Base-by-base conservation (phyloP, 2,329 filamentous ascomycete species). In the Rhynchosporium secalis region DNA sequence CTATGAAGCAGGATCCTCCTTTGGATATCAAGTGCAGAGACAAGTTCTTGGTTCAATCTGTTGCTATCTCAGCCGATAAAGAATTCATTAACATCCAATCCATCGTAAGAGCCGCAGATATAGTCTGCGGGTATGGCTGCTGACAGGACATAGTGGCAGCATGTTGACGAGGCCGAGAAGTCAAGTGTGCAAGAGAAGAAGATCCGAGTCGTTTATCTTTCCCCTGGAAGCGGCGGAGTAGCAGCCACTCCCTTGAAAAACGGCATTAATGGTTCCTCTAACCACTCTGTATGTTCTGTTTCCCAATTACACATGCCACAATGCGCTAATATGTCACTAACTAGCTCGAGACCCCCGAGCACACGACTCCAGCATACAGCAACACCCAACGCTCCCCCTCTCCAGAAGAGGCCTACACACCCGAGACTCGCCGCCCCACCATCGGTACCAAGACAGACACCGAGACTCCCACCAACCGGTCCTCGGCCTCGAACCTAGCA, bases 11-110 rank as follows among this genome's bases (percentile, higher is more conserved):
- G 74, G 93, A 98, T 73, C 94, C 94, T 61, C 85, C 93, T 26
- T 77, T 82, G 62, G 93, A 96, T 75, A 87, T 90, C 66, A 93
- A 92, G 77, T 99, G 95, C 81, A 89, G 91, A 76, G 94, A 98
- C 83, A 98, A 98, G 81, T 98, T 98, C 77, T 85, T 98, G 60
- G 94, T 98, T 41, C 94, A 98, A 78, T 96, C 93, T 31, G 91
- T 96, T 55, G 82, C 87, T 57, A 90, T 97, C 68, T 88, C 89
- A 28, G 82, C 87, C 66, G 91, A 96, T 73, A 91, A 92, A 78
- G 92, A 96, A 72, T 91, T 91, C 72, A 82, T 83, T 63, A 96
- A 89, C 74, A 86, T 96, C 66, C 83, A 88, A 55, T 84, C 90
- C 51, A 91, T 97, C 73, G 92, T 96, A 83, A 72, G 89, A 58